These are phyloP conservation scores for Kazachstania psychrophila DNA, from an alignment of 805 yeast species.

Conservation along the genomic window DNA sequence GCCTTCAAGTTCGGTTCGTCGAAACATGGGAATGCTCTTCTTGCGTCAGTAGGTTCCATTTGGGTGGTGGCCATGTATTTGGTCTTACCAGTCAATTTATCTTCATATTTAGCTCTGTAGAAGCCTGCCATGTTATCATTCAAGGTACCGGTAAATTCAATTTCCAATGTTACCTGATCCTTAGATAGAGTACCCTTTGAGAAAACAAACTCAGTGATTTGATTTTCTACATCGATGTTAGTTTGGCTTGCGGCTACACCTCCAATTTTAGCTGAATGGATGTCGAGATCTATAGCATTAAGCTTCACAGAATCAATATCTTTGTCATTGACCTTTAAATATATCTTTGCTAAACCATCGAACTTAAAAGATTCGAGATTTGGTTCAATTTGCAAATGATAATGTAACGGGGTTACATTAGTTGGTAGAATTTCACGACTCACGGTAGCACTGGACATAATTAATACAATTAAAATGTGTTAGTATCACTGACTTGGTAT, in stretches of 20 bases:
- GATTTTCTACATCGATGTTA: slow-evolving; percentile 42
- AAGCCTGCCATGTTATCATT: slow-evolving; percentile 79
- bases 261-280: slow-evolving; percentile 39
- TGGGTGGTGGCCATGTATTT: slow-evolving; percentile 76
- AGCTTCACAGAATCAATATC: slow-evolving; percentile 39
- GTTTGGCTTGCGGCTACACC: slow-evolving; percentile 36
- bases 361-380: slow-evolving; percentile 49
- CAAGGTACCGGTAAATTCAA: slow-evolving; percentile 52
- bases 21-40: slow-evolving; percentile 80
- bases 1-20: slow-evolving; percentile 81
- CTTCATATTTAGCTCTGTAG: slow-evolving; percentile 57
- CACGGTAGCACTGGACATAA: slow-evolving; percentile 13
- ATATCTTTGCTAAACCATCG: slow-evolving; percentile 46
- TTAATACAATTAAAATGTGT: too few relatives aligned
- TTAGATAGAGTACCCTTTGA: slow-evolving; percentile 32
- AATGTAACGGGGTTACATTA: slow-evolving; percentile 63
- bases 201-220: slow-evolving; percentile 55
- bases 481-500: too few relatives aligned
- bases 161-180: slow-evolving; percentile 33
- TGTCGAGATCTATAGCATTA: slow-evolving; percentile 57
- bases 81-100: slow-evolving; percentile 48
- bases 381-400: slow-evolving; percentile 60
- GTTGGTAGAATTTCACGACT: slow-evolving; percentile 46
- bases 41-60: slow-evolving; percentile 80
- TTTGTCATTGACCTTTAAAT: slow-evolving; percentile 41